Base-by-base conservation (phyloP, 495 filamentous ascomycete species). In the Penicillium flavigenum region DNA sequence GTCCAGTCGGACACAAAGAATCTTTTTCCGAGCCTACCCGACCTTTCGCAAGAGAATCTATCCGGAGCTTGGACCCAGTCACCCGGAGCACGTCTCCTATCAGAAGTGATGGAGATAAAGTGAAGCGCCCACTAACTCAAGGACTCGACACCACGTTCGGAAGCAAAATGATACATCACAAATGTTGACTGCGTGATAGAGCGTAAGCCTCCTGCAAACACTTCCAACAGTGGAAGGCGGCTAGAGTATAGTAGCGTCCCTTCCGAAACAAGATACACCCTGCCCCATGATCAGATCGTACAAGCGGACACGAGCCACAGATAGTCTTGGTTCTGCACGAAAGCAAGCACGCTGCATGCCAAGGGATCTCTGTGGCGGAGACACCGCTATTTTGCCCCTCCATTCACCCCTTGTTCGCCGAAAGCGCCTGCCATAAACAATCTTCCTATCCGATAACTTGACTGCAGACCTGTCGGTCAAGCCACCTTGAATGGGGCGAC, bases 351-450 rank as follows among this genome's bases (percentile, higher is more conserved):
- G 3, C 39, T 56, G 56, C 38, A 20, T 51, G 66, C 64, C 66
- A 69, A 67, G 66, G 34, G 11, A 58, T 59, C 50, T 51, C 47
- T 51, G 47, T 59, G 61, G 56, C 52, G 55, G 45, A 63, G 64
- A 65, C 66, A 69, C 66, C 66, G 66, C 66, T 46, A 51, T 69
- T 48, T 69, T 67, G 11, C 44, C 57, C 55, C 54, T 58, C 61
- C 51, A 55, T 27, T 51, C 56, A 51, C 42, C 47, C 20, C 36
- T 34, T 45, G 19, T 29, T 42, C 8, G 31, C 42, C 17, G 26
- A 19, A 38, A 50, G 26, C 31, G 32, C n/a, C 27, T 47, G 27
- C 47, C 43, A 36, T 47, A 62, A 62, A 39, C 16, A 51, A 62
- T 41, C 36, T 31, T 19, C 50, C 47, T 32, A 49, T 41, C 47